phyloP scores from a whole-genome alignment of 192 early-diverging fungal species.

The Chytriomyces sp. region DNA sequence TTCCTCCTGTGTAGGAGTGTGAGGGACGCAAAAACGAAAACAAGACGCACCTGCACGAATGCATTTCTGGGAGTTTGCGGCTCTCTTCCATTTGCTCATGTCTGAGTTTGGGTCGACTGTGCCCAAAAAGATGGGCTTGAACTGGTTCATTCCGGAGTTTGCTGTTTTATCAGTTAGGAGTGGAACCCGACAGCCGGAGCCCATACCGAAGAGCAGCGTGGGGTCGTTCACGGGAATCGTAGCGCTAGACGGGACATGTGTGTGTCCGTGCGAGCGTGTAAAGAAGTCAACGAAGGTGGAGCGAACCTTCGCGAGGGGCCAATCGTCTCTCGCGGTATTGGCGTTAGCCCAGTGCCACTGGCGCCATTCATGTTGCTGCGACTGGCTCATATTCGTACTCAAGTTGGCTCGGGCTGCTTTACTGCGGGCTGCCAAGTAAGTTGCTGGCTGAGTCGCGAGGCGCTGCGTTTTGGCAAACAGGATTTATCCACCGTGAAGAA shows the following conservation, averaged over 20 bases:
- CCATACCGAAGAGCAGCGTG: constrained; percentile 92
- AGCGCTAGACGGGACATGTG: constrained; percentile 75
- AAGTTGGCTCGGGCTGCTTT: too few relatives aligned
- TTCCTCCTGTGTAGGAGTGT: constrained; percentile 64
- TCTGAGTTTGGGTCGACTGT: constrained; percentile 92
- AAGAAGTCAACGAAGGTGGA: constrained; percentile 89
- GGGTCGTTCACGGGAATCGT: constrained; percentile 96
- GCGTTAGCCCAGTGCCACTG: neutral
- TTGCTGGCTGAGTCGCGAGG: too few relatives aligned
- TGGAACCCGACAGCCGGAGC: too few relatives aligned
- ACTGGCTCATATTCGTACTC: too few relatives aligned
- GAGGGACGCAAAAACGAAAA: constrained; percentile 19
- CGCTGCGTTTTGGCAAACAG: too few relatives aligned
- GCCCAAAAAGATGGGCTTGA: constrained; percentile 96
- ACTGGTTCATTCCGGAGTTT: constrained; percentile 53
- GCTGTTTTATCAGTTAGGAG: too few relatives aligned
- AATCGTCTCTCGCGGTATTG: constrained; percentile 35
- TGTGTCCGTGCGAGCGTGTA: constrained; percentile 66
- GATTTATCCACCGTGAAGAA: too few relatives aligned
- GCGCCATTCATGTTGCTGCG: neutral
- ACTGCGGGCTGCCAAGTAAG: too few relatives aligned
- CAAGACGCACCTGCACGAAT: constrained; percentile 83
- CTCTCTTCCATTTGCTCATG: constrained; percentile 85
- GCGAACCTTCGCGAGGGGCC: constrained; percentile 82
- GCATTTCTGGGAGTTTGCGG: constrained; percentile 98